A percentile compares a stretch with the other conserved stretches of the same genome.
Evolutionary conservation across 2,329 filamentous ascomycete genomes (phyloP).

Genomic region (Didymella sp.): DNA sequence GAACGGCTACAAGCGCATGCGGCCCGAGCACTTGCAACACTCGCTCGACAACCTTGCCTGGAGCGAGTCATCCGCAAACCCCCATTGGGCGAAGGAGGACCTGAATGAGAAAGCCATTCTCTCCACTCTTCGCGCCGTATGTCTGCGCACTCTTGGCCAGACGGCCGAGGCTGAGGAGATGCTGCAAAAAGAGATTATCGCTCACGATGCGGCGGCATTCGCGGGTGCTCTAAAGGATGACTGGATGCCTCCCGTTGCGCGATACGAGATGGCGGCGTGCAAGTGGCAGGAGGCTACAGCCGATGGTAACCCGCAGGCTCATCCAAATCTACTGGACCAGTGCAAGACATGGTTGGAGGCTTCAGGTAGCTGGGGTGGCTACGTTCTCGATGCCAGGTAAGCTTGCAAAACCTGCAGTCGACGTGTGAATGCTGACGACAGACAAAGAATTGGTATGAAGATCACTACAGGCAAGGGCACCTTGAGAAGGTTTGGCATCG

Average conservation of each 20-base stretch:
- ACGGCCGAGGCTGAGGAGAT: conserved; percentile 70
- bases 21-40: conserved; percentile 65
- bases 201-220: conserved; percentile 61
- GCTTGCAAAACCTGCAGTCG: conserved; percentile 16
- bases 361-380: conserved; percentile 73
- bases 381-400: conserved; percentile 72
- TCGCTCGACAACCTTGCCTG: conserved; percentile 72
- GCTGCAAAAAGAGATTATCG: conserved; percentile 68
- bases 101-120: conserved; percentile 69
- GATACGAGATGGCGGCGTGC: conserved; percentile 86
- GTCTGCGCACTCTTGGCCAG: conserved; percentile 68
- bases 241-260: conserved; percentile 74
- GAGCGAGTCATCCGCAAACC: conserved; percentile 62
- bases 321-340: conserved; percentile 61
- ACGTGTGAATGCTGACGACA: neutral
- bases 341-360: conserved; percentile 71
- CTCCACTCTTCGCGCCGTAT: conserved; percentile 69
- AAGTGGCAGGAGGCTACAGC: conserved; percentile 72
- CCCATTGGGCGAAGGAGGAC: conserved; percentile 59
- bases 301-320: conserved; percentile 45
- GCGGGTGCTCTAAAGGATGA: conserved; percentile 70
- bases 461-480: conserved; percentile 74
- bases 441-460: conserved; percentile 68
- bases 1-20: conserved; percentile 88
- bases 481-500: conserved; percentile 52